Percentiles rank a stretch among this genome's conserved stretches.
Conservation (phyloP, 345 rosid species). For the Ailanthus altissimus region DNA sequence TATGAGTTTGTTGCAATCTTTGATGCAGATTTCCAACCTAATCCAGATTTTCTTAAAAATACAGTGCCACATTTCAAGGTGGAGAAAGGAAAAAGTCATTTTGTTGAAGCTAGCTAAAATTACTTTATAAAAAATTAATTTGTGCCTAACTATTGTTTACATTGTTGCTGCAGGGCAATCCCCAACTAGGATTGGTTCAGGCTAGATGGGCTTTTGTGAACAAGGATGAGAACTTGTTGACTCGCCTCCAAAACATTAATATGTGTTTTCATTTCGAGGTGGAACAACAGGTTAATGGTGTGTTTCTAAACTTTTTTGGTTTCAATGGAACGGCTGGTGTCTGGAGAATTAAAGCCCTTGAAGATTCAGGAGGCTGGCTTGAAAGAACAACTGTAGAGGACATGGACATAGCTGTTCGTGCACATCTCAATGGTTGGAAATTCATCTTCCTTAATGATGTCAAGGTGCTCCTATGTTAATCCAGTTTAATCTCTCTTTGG, state of each 20-base stretch:
- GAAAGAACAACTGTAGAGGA: slow-evolving; percentile 87
- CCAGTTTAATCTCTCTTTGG: background rate
- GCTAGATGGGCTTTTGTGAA: slow-evolving; percentile 85
- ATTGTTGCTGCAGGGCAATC: slow-evolving; percentile 51
- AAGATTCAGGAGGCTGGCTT: slow-evolving; percentile 92
- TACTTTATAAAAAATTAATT: background rate
- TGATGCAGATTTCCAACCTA: slow-evolving; percentile 85
- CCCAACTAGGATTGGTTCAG: slow-evolving; percentile 74
- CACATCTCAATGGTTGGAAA: slow-evolving; percentile 89
- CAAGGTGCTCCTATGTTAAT: slow-evolving; percentile 44
- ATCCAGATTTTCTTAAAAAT: slow-evolving; percentile 64
- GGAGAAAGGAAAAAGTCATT: slow-evolving; percentile 9
- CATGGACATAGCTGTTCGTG: slow-evolving; percentile 91
- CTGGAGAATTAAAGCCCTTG: slow-evolving; percentile 87
- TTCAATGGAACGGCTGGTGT: slow-evolving; percentile 93
- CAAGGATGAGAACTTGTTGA: slow-evolving; percentile 80
- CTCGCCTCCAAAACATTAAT: slow-evolving; percentile 85
- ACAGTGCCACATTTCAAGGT: slow-evolving; percentile 90
- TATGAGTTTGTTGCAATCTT: slow-evolving; percentile 86
- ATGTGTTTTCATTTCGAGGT: slow-evolving; percentile 84
- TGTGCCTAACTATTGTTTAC: background rate
- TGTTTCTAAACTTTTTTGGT: slow-evolving; percentile 81
- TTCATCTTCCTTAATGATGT: slow-evolving; percentile 81
- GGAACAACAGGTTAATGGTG: slow-evolving; percentile 80
- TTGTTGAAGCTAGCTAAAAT: background rate